Evolutionary conservation across 2,329 filamentous ascomycete species (phyloP).

Genomic region (Diaporthe ilicicola): DNA sequence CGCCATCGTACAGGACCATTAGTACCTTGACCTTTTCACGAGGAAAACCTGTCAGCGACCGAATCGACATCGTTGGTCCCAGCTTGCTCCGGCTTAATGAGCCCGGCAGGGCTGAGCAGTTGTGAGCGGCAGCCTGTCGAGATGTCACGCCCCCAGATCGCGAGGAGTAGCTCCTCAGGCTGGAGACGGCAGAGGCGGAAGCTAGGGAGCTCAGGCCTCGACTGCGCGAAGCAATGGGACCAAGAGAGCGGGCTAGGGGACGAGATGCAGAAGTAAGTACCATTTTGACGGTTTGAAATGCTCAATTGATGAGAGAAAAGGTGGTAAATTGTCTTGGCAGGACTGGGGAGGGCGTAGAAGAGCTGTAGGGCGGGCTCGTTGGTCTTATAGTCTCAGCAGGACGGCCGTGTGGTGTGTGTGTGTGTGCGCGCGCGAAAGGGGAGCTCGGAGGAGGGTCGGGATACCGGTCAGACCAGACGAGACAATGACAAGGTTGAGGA

Average conservation of each 20-base stretch:
- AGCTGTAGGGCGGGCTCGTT: not conserved
- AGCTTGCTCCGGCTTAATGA: conserved; percentile 31
- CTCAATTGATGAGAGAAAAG: conserved; percentile 8
- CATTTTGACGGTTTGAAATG: conserved; percentile 35
- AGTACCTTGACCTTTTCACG: conserved; percentile 89
- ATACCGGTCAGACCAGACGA: conserved; percentile 10
- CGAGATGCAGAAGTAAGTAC: conserved; percentile 36
- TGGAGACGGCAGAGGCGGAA: conserved; percentile 30
- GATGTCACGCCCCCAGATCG: conserved; percentile 27
- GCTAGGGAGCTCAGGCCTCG: conserved; percentile 34
- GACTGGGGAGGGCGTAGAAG: not conserved
- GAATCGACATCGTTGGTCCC: conserved; percentile 57
- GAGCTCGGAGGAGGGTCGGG: conserved; percentile 18
- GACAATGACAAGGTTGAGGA: not conserved
- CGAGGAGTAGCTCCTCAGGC: conserved; percentile 25
- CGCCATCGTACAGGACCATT: conserved; percentile 91
- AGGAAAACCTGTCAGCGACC: conserved; percentile 60
- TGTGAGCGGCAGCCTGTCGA: conserved; percentile 30
- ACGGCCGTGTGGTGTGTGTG: not conserved
- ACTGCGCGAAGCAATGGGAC: conserved; percentile 35
- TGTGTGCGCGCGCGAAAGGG: not conserved
- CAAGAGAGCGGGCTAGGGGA: conserved; percentile 34
- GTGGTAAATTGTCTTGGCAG: not conserved
- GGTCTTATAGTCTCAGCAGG: conserved; percentile 24
- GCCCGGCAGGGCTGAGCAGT: conserved; percentile 11